These are phyloP conservation scores for Tetradesmus lagerheimii DNA, from an alignment of 139 green algal species.

Conservation along the genomic window DNA sequence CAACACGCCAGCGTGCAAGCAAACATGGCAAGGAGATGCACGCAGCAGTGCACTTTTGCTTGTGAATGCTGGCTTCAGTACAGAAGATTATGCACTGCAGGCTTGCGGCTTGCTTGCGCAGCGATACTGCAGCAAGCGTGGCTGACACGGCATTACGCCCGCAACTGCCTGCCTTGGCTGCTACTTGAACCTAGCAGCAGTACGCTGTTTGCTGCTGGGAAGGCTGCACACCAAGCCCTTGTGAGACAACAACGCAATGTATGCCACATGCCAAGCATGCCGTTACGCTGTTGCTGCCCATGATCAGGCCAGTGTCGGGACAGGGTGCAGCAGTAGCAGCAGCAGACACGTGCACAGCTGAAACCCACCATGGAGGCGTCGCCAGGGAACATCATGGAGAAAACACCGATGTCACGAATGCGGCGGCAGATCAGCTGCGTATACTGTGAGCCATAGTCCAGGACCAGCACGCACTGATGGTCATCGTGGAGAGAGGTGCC, in stretches of 20 bases:
- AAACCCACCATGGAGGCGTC: conserved; percentile 83
- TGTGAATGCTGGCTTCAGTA: not conserved
- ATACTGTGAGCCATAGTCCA: conserved; percentile 93
- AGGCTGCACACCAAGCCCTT: not conserved
- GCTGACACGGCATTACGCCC: not conserved
- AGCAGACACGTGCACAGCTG: not conserved
- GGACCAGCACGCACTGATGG: conserved; percentile 61
- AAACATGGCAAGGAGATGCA: no score
- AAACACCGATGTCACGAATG: conserved; percentile 92
- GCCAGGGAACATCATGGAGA: conserved; percentile 93
- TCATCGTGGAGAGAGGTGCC: conserved; percentile 29
- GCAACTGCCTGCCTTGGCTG: not conserved
- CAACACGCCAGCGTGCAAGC: not conserved
- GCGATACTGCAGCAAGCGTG: not conserved
- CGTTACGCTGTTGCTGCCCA: not conserved
- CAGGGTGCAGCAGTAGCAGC: not conserved
- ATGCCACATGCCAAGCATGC: no score
- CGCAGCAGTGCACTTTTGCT: no score
- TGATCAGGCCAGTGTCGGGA: not conserved
- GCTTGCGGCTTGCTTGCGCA: not conserved
- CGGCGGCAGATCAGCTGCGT: conserved; percentile 97
- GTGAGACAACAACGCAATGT: not conserved
- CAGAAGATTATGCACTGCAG: not conserved
- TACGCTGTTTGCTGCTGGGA: not conserved
- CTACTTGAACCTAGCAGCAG: not conserved